Conservation (phyloP, 2,329 filamentous ascomycete species). For the Aspergillus tubingensis region DNA sequence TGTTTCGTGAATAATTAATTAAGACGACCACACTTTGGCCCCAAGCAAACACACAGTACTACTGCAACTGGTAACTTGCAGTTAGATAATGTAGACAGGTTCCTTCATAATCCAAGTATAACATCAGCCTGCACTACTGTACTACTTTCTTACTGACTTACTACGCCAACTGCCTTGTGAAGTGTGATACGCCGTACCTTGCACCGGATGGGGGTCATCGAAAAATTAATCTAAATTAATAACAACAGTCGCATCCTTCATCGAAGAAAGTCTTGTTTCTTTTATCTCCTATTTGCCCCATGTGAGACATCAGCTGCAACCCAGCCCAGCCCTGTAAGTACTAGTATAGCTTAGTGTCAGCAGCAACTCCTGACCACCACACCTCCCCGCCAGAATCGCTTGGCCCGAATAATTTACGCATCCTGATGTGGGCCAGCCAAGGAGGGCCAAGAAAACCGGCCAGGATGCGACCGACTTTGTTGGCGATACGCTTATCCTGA, state of each 20-base stretch:
- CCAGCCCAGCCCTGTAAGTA: conserved; percentile 10
- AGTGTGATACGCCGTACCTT: too few relatives aligned
- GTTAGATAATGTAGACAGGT: too few relatives aligned
- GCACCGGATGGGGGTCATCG: too few relatives aligned
- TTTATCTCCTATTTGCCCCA: conserved; percentile 19
- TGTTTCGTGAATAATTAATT: too few relatives aligned
- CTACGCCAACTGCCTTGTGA: too few relatives aligned
- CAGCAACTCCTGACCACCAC: conserved; percentile 12
- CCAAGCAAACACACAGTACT: too few relatives aligned
- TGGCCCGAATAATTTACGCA: conserved; percentile 13
- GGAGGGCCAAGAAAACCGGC: conserved; percentile 26
- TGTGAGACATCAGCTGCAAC: conserved; percentile 34
- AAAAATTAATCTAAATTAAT: background rate
- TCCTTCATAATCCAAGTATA: too few relatives aligned
- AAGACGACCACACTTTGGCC: too few relatives aligned
- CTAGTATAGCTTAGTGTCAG: conserved; percentile 2
- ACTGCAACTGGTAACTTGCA: too few relatives aligned
- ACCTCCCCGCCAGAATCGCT: background rate
- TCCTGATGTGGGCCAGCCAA: conserved; percentile 21
- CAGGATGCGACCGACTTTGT: conserved; percentile 31
- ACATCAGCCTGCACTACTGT: too few relatives aligned
- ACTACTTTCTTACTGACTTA: too few relatives aligned
- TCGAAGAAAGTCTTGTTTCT: conserved; percentile 16
- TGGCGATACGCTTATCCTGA: conserved; percentile 39
- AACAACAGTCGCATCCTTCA: background rate